Evolutionary conservation across 2,329 filamentous ascomycete species (phyloP), one percentile per base, ranked within the genome.

Genomic region (Pseudogymnoascus sp.): DNA sequence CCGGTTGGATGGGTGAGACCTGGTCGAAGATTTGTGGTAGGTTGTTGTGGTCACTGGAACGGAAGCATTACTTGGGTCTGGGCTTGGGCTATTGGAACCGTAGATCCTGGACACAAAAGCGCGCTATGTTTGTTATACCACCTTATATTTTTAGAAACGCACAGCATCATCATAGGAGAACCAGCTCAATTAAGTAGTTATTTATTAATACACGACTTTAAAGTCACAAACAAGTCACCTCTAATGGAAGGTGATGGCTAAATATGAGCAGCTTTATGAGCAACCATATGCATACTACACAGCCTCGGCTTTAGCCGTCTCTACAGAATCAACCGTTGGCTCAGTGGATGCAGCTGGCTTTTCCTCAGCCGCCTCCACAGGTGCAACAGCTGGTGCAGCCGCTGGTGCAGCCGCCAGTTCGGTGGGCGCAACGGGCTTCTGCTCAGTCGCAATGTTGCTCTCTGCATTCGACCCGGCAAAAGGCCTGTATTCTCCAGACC

Each of bases 401-500:
- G 42, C 21, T 14, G 42, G 44, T 23, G 40, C 40, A 44, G 18
- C 40, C 21, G 44, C 23, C 5, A 12, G 44, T 25, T 56, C 28
- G 12, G n/a, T 21, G n/a, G 50, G 11, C 34, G 50, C 28, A 34
- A 18, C 28, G 10, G 50, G 28, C 16, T 56, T 56, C 28, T 34
- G n/a, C 28, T 56, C 28, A 8, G n/a, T 7, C 16, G 34, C 59
- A 25, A 16, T 28, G 38, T 60, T 60, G 36, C 36, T 60, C 59
- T 60, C 59, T 3, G 59, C 59, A 40, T 40, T 60, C 7, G 59
- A 60, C 34, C 59, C 59, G 36, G 59, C 59, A 42, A 60, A 60
- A 14, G 64, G 64, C 38, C 28, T 50, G 36, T 64, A 64, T 56
- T 64, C 69, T n/a, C 65, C 62, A 34, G 67, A 60, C 73, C 73